phyloP scores from a whole-genome alignment of 139 green algal species.

The Micromonas pusilla region DNA sequence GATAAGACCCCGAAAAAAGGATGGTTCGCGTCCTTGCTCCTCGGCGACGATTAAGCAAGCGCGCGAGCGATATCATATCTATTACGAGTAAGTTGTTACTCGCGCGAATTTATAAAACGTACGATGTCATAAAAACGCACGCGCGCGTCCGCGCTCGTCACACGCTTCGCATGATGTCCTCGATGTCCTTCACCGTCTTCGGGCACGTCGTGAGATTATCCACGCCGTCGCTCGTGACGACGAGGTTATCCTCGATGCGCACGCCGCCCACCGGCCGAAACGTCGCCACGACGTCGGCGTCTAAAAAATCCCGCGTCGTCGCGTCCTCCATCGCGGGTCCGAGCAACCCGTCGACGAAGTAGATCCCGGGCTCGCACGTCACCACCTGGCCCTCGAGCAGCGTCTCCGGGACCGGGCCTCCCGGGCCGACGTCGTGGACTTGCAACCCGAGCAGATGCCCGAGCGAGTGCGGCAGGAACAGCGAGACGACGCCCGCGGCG shows the following conservation, averaged over 20 bases:
- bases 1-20: no score
- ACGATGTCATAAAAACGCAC: not conserved
- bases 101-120: not conserved
- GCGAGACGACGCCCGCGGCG: not conserved
- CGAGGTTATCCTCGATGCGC: conserved; percentile 31
- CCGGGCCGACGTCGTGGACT: conserved; percentile 41
- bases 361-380: conserved; percentile 46
- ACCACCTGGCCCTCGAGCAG: conserved; percentile 42
- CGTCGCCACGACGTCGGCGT: conserved; percentile 16
- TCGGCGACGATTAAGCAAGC: no score
- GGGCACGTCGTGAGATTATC: conserved; percentile 23
- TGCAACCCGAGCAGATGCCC: conserved; percentile 35
- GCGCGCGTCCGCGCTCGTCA: not conserved
- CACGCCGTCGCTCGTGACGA: conserved; percentile 5
- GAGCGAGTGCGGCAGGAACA: conserved; percentile 49
- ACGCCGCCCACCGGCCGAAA: conserved; percentile 21
- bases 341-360: conserved; percentile 41
- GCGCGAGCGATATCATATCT: no score
- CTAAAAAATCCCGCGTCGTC: conserved; percentile 2
- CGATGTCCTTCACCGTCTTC: conserved; percentile 29
- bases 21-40: no score
- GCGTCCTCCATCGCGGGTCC: conserved; percentile 12
- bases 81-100: no score
- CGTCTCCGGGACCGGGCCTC: conserved; percentile 25
- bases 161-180: not conserved